A percentile compares a stretch with the other conserved stretches of the same genome.
These are phyloP conservation scores for Beauveria sp. DNA, from an alignment of 2,329 filamentous ascomycete species.

Conservation along the genomic window DNA sequence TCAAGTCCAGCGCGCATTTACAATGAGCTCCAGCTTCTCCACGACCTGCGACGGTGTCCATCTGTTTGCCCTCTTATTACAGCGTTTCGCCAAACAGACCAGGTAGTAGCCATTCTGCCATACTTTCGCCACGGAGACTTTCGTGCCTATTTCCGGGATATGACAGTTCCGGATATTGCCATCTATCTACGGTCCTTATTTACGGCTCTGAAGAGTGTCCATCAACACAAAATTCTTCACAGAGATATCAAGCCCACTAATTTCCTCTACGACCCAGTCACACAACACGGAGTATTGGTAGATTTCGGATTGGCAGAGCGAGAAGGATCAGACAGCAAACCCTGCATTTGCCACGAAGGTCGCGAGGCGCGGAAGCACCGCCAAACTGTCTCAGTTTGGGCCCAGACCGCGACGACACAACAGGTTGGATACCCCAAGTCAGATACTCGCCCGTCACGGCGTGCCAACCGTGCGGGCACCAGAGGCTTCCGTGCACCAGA, in stretches of 20 bases:
- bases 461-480: slow-evolving; percentile 91
- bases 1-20: slow-evolving; percentile 88
- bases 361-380: slow-evolving; percentile 53
- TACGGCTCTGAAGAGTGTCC: slow-evolving; percentile 74
- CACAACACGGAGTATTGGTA: slow-evolving; percentile 82
- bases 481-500: slow-evolving; percentile 94
- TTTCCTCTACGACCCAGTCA: slow-evolving; percentile 81
- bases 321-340: slow-evolving; percentile 67
- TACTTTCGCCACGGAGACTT: slow-evolving; percentile 97
- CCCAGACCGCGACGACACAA: slow-evolving; percentile 39
- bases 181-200: slow-evolving; percentile 88
- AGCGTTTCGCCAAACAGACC: slow-evolving; percentile 88
- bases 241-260: slow-evolving; percentile 97
- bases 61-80: slow-evolving; percentile 94
- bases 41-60: slow-evolving; percentile 73
- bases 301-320: slow-evolving; percentile 96
- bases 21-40: slow-evolving; percentile 89
- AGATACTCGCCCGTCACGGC: slow-evolving; percentile 77
- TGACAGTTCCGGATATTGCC: slow-evolving; percentile 78
- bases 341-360: slow-evolving; percentile 72
- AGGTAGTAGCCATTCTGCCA: slow-evolving; percentile 88
- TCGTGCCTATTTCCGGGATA: slow-evolving; percentile 84
- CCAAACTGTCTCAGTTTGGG: slow-evolving; percentile 51
- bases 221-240: slow-evolving; percentile 78
- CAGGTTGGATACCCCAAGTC: slow-evolving; percentile 76